Base-by-base conservation (phyloP, 768 basidiomycete species). In the Tulasnella sp. region DNA sequence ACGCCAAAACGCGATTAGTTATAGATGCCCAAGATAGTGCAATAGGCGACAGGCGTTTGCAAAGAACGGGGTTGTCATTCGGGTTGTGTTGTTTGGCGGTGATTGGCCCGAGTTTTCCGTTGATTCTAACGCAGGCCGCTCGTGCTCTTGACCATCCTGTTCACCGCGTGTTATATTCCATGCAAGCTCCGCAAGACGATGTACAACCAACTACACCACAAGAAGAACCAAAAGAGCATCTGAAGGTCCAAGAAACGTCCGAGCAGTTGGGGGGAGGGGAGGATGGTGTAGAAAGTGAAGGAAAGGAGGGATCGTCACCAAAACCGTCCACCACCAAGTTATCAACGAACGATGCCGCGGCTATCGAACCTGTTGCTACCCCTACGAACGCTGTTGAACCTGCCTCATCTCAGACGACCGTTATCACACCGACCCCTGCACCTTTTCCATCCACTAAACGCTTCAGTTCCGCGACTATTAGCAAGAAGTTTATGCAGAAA, bases 401-500 rank as follows among this genome's bases (percentile, higher is more conserved):
- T 17, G 9, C 43, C 21, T 41, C 34, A n/a, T 58, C 32, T 37
- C 46, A 14, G 19, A 59, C 11, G 50, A 39, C 23, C 59, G 55
- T 62, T 14, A 54, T 59, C 17, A 61, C 62, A 14, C 59, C 68
- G 3, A 34, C 60, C 0, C 61, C 64, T 9, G 62, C 70, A 3
- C 57, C 65, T 7, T 63, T 67, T 2, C 66, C 6, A 64, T 62
- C 65, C n/a, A 67, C 69, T 59, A 98, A 97, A 75, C 82, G 84
- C 65, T 93, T 92, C 70, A 87, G 75, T 67, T 80, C 89, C 27
- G 80, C 90, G 61, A 91, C 90, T 67, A 89, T 97, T 69, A 94
- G 89, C 74, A 94, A 92, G 80, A 90, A 88, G 70, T 98, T 97
- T 69, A 74, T 97, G 40, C 86, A 91, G 73, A 94, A 93, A 77